These are phyloP conservation scores for Populus hybrid DNA, from an alignment of 441 rosid genomes.

Conservation along the genomic window DNA sequence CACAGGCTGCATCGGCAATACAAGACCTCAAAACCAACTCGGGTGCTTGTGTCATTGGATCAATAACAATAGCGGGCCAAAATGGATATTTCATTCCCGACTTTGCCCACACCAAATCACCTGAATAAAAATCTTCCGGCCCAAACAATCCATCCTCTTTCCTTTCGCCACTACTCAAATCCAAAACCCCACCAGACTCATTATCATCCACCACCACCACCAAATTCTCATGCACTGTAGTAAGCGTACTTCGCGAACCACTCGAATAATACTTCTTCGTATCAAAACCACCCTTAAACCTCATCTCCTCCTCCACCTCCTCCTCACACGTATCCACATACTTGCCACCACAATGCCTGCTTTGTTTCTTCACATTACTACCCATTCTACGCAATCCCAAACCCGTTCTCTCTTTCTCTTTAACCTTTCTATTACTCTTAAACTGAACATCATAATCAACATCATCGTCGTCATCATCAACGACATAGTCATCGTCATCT, in stretches of 20 bases:
- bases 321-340: conserved; percentile 40
- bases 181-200: conserved; percentile 26
- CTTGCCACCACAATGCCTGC: conserved; percentile 34
- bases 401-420: conserved; percentile 44
- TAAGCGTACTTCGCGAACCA: conserved; percentile 51
- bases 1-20: conserved; percentile 92
- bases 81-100: conserved; percentile 70
- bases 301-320: conserved; percentile 26
- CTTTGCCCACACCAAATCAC: conserved; percentile 97
- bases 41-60: conserved; percentile 96
- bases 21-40: conserved; percentile 93
- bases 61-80: conserved; percentile 96
- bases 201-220: conserved; percentile 37
- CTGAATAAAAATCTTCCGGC: conserved; percentile 89
- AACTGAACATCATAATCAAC: conserved; percentile 10
- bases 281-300: conserved; percentile 28
- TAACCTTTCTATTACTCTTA: conserved; percentile 21
- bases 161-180: conserved; percentile 28
- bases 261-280: conserved; percentile 42
- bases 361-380: conserved; percentile 36
- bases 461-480: conserved; percentile 36
- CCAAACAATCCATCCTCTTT: conserved; percentile 75
- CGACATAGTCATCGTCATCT: background rate
- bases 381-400: conserved; percentile 32
- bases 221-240: conserved; percentile 41